Conservation (phyloP, 805 yeast species). For the Zygoascus bituminiphila region DNA sequence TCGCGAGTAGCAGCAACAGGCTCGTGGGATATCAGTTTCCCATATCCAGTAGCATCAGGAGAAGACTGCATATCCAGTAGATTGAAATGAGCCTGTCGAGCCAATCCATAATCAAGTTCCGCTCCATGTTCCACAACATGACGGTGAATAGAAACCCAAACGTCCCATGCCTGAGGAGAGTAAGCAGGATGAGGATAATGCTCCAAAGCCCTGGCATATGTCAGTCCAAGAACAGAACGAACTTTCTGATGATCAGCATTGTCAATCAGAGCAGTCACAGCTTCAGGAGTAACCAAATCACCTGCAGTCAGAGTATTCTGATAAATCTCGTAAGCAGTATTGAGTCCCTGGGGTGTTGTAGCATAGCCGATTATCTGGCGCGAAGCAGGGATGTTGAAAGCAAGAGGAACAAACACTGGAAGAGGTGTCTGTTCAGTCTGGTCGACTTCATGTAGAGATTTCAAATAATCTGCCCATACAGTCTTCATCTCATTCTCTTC, state of each 20-base stretch:
- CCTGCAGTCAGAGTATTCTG: slow-evolving; percentile 11
- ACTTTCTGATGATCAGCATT: slow-evolving; percentile 7
- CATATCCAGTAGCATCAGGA: slow-evolving; percentile 32
- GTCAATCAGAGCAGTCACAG: slow-evolving; percentile 17
- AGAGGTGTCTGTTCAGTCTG: background rate
- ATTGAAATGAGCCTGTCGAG: slow-evolving; percentile 21
- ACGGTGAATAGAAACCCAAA: slow-evolving; percentile 26
- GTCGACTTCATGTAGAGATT: background rate
- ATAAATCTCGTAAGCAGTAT: slow-evolving; percentile 11
- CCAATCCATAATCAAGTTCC: slow-evolving; percentile 19
- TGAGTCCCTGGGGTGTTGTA: slow-evolving; percentile 12
- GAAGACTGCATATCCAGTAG: slow-evolving; percentile 23
- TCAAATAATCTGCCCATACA: background rate
- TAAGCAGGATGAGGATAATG: slow-evolving; percentile 16
- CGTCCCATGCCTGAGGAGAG: slow-evolving; percentile 16
- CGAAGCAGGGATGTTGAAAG: slow-evolving; percentile 10
- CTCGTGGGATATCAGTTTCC: slow-evolving; percentile 24
- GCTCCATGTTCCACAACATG: slow-evolving; percentile 22
- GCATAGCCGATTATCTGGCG: slow-evolving; percentile 14
- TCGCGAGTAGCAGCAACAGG: slow-evolving; percentile 22
- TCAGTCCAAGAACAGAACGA: slow-evolving; percentile 2
- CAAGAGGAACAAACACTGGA: background rate
- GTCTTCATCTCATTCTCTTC: background rate
- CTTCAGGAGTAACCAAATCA: slow-evolving; percentile 14
- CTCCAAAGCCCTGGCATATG: slow-evolving; percentile 13